phyloP scores from a whole-genome alignment of 2,329 filamentous ascomycete species.

The Iodosphaeria phyllophila region DNA sequence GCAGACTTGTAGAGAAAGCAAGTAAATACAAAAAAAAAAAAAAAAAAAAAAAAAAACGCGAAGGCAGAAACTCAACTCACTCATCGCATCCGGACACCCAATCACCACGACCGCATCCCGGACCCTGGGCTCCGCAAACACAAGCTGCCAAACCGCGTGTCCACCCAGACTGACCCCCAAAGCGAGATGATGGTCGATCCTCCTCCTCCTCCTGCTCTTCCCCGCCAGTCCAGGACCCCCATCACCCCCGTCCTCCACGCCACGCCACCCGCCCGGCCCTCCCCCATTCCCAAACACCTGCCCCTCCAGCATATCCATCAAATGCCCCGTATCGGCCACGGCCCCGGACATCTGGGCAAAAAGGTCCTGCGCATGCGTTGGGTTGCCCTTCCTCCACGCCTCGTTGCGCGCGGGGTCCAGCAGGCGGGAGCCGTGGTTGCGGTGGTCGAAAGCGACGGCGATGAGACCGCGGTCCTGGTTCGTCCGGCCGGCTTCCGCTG shows the following conservation, averaged over 20 bases:
- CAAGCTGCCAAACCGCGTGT: constrained; percentile 69
- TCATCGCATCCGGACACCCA: constrained; percentile 74
- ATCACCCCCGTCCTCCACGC: constrained; percentile 4
- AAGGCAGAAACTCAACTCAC: constrained; percentile 28
- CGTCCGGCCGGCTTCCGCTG: too few species aligned
- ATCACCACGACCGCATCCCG: constrained; percentile 65
- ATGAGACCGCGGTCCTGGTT: constrained; percentile 55
- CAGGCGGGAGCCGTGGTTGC: constrained; percentile 69
- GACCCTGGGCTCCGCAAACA: constrained; percentile 63
- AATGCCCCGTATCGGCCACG: constrained; percentile 50
- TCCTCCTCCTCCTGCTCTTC: constrained; percentile 8
- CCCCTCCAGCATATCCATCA: constrained; percentile 62
- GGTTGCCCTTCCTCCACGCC: constrained; percentile 64
- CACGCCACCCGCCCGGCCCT: constrained; percentile 11
- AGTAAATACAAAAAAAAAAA: too few species aligned
- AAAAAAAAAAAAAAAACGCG: background rate
- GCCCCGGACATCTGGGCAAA: constrained; percentile 61
- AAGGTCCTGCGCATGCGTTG: constrained; percentile 80
- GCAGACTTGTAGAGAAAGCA: too few species aligned
- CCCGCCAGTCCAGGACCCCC: constrained; percentile 2
- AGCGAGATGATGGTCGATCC: constrained; percentile 47
- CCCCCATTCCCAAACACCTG: constrained; percentile 41
- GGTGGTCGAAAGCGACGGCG: constrained; percentile 74
- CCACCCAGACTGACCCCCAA: constrained; percentile 76
- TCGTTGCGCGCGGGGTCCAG: constrained; percentile 52